Evolutionary conservation across 768 basidiomycete species (phyloP).

Genomic region (Termitomyces sp.): DNA sequence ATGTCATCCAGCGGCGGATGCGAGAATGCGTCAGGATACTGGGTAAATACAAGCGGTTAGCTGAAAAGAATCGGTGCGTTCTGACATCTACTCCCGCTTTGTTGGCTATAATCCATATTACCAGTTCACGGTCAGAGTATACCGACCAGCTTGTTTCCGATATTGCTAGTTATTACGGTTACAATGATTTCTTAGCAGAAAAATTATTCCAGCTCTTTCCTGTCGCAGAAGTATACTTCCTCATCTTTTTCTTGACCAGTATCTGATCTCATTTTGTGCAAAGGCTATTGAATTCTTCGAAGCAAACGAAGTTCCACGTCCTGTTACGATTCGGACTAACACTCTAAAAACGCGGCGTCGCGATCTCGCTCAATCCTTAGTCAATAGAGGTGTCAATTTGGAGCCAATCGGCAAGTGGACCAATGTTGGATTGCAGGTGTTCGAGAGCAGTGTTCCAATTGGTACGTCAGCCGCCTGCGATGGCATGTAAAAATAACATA

Average conservation of each 20-base stretch:
- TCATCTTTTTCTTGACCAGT: constrained; percentile 3
- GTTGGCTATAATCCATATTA: background rate
- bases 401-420: constrained; percentile 99
- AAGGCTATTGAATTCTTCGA: constrained; percentile 98
- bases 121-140: constrained; percentile 85
- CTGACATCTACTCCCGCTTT: background rate
- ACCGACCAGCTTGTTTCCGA: constrained; percentile 83
- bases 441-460: constrained; percentile 93
- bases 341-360: constrained; percentile 90
- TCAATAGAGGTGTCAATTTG: constrained; percentile 94
- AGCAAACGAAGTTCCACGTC: constrained; percentile 91
- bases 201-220: constrained; percentile 94
- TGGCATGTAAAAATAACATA: background rate
- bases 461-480: constrained; percentile 35
- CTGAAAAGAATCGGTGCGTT: constrained; percentile 61
- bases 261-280: constrained; percentile 4
- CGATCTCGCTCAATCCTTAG: constrained; percentile 88
- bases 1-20: constrained; percentile 75
- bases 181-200: constrained; percentile 91
- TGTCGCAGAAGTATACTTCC: constrained; percentile 69
- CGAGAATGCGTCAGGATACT: constrained; percentile 69
- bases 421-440: constrained; percentile 97
- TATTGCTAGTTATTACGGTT: constrained; percentile 94
- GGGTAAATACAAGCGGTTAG: constrained; percentile 63
- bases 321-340: constrained; percentile 97